phyloP scores from a whole-genome alignment of 805 yeast species.

The Kodamaea laetipori region DNA sequence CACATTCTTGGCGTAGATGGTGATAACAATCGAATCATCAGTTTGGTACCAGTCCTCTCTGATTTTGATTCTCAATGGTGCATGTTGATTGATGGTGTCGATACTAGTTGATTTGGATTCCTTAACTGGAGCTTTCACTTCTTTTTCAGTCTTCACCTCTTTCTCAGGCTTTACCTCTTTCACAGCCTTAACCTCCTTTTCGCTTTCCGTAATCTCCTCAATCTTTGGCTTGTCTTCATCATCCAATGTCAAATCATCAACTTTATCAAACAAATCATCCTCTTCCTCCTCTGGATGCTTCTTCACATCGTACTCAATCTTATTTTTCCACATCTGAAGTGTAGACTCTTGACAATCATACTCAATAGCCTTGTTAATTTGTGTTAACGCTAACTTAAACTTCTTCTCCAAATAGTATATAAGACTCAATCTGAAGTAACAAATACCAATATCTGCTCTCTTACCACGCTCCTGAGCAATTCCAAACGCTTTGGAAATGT shows the following conservation, averaged over 20 bases:
- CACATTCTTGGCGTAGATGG: slow-evolving; percentile 70
- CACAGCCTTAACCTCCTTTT: neutral
- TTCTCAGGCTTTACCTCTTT: neutral
- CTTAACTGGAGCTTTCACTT: neutral
- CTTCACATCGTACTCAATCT: slow-evolving; percentile 36
- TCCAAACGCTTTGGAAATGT: slow-evolving; percentile 46
- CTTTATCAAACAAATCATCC: slow-evolving; percentile 6
- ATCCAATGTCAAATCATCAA: slow-evolving; percentile 9
- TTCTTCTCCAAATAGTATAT: slow-evolving; percentile 46
- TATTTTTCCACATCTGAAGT: slow-evolving; percentile 48
- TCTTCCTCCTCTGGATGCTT: slow-evolving; percentile 21
- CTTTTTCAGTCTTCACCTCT: neutral
- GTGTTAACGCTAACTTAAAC: slow-evolving; percentile 40
- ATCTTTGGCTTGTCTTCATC: slow-evolving; percentile 5
- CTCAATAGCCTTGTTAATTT: slow-evolving; percentile 45
- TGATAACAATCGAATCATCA: slow-evolving; percentile 54
- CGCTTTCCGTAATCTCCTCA: neutral
- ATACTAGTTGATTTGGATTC: slow-evolving; percentile 26
- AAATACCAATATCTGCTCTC: slow-evolving; percentile 47
- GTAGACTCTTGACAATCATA: slow-evolving; percentile 49
- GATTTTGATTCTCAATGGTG: slow-evolving; percentile 40
- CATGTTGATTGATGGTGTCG: slow-evolving; percentile 39
- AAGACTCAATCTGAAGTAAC: slow-evolving; percentile 53
- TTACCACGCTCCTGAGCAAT: slow-evolving; percentile 50
- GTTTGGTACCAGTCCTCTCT: slow-evolving; percentile 64